phyloP scores from a whole-genome alignment of 805 yeast species.

The Yarrowia keelungensis region DNA sequence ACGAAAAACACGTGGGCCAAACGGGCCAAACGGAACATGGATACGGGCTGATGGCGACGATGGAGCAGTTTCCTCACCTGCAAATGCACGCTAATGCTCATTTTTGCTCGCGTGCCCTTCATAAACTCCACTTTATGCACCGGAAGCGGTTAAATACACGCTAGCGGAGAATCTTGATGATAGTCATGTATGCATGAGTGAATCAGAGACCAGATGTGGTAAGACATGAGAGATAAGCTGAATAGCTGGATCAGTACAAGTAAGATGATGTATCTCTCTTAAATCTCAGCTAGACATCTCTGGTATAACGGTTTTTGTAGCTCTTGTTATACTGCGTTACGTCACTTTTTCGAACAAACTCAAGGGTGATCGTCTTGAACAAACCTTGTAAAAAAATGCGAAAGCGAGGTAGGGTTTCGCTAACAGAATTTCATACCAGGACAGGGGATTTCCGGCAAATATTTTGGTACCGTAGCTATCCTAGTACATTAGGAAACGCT shows the following conservation, averaged over 20 bases:
- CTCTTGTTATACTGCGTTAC: no score
- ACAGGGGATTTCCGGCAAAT: no score
- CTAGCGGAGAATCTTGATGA: constrained; percentile 11
- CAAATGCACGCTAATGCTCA: background rate
- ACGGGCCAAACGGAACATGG: no score
- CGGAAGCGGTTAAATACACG: background rate
- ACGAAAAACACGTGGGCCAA: constrained; percentile 1
- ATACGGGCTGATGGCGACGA: background rate
- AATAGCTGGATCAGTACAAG: no score
- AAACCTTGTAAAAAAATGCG: background rate
- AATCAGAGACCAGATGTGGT: no score
- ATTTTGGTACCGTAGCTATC: no score
- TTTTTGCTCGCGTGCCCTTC: constrained; percentile 13
- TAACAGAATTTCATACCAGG: background rate
- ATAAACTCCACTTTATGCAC: background rate
- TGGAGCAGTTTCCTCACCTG: no score
- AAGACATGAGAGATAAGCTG: no score
- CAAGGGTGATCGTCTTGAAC: background rate
- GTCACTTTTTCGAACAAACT: background rate
- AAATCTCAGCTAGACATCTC: no score
- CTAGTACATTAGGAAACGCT: no score
- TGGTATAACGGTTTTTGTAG: no score
- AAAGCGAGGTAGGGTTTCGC: background rate
- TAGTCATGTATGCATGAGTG: background rate
- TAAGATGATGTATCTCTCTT: no score